Conservation (phyloP, 1,139 yeast genomes). For the Blastobotrys capitulatus region DNA sequence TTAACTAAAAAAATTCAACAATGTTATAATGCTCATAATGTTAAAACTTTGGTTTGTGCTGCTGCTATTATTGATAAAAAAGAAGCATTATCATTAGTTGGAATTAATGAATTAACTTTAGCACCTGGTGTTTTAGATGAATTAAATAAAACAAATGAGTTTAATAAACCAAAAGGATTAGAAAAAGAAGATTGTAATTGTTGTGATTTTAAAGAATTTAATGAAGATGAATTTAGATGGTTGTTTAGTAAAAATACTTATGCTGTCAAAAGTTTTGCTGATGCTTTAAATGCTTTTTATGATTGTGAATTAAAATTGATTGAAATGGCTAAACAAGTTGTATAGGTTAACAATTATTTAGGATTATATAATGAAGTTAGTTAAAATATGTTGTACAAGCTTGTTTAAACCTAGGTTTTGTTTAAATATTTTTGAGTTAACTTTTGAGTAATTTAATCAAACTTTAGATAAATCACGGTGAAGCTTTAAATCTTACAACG, state of each 20-base stretch:
- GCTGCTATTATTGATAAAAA: slow-evolving; percentile 32
- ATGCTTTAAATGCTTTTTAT: slow-evolving; percentile 6
- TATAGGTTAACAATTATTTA: not conserved
- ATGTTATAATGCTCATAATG: slow-evolving; percentile 30
- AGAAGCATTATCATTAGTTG: slow-evolving; percentile 27
- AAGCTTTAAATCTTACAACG: too few species aligned
- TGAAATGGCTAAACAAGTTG: not conserved
- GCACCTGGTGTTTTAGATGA: not conserved
- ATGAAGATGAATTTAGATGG: slow-evolving; percentile 3
- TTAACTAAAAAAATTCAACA: slow-evolving; percentile 29
- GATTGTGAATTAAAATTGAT: not conserved
- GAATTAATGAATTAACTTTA: slow-evolving; percentile 33
- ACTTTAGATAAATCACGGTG: too few species aligned
- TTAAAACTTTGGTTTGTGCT: slow-evolving; percentile 28
- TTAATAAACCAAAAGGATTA: not conserved
- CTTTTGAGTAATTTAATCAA: too few species aligned
- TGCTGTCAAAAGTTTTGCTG: not conserved
- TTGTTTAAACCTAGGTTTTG: too few species aligned
- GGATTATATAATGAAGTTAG: too few species aligned
- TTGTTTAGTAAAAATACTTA: not conserved
- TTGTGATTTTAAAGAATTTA: not conserved
- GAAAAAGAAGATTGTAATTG: not conserved
- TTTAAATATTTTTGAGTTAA: too few species aligned
- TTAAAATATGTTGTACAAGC: too few species aligned
- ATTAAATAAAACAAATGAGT: not conserved